Evolutionary conservation across 192 early-diverging fungal species (phyloP).

Genomic region (Backusella parvicylindrica): DNA sequence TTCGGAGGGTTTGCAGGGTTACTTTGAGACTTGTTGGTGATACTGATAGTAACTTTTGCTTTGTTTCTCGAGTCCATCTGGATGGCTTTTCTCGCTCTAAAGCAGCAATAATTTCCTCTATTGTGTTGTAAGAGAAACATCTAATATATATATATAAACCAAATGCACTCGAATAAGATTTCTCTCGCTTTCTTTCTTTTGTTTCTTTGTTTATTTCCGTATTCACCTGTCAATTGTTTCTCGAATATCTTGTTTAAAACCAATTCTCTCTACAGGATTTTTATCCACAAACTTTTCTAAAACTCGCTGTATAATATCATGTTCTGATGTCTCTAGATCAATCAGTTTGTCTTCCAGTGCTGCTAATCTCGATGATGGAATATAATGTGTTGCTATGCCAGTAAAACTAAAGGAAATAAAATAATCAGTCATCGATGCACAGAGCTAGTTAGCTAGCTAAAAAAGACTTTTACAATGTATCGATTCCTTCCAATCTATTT

Average conservation of each 20-base stretch:
- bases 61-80: slow-evolving; percentile 67
- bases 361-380: slow-evolving; percentile 79
- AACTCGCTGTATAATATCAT: slow-evolving; percentile 79
- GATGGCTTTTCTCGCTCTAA: slow-evolving; percentile 66
- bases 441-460: background rate
- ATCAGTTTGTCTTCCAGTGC: slow-evolving; percentile 78
- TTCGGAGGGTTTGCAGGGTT: slow-evolving; percentile 76
- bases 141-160: slow-evolving; percentile 27
- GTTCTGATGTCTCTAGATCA: slow-evolving; percentile 78
- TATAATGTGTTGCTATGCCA: slow-evolving; percentile 94
- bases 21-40: slow-evolving; percentile 88
- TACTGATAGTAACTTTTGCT: slow-evolving; percentile 56
- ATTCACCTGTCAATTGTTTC: slow-evolving; percentile 67
- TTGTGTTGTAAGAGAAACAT: slow-evolving; percentile 79
- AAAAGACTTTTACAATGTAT: slow-evolving; percentile 64
- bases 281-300: slow-evolving; percentile 89
- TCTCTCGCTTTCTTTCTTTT: background rate
- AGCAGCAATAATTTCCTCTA: slow-evolving; percentile 82
- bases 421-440: background rate
- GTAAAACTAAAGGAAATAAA: slow-evolving; percentile 49
- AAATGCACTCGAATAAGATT: background rate
- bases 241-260: slow-evolving; percentile 40
- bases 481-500: slow-evolving; percentile 69
- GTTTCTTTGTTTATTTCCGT: background rate
- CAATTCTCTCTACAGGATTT: slow-evolving; percentile 35